These are phyloP conservation scores for Solanum raphanifolium DNA, from an alignment of 257 asterid species.

Conservation along the genomic window DNA sequence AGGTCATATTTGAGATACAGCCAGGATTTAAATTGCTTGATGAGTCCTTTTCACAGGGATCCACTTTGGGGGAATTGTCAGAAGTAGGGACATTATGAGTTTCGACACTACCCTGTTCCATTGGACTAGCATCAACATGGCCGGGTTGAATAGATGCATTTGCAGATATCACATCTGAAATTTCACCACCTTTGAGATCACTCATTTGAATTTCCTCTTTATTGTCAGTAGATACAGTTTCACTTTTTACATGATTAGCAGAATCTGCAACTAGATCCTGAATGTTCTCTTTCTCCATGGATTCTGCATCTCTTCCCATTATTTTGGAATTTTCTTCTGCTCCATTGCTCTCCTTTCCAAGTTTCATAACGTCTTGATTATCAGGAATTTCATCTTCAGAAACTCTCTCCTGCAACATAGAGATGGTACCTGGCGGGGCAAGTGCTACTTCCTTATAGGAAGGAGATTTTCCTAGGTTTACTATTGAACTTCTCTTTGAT, in stretches of 20 bases:
- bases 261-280: slow-evolving; percentile 21
- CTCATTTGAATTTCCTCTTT: slow-evolving; percentile 28
- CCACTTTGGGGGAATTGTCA: slow-evolving; percentile 25
- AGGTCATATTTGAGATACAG: slow-evolving; percentile 19
- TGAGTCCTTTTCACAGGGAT: slow-evolving; percentile 24
- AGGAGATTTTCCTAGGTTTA: slow-evolving; percentile 82
- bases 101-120: slow-evolving; percentile 18
- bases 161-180: slow-evolving; percentile 19
- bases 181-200: slow-evolving; percentile 19
- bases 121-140: slow-evolving; percentile 21
- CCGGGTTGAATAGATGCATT: slow-evolving; percentile 18
- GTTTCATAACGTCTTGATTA: slow-evolving; percentile 18
- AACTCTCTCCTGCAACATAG: slow-evolving; percentile 52
- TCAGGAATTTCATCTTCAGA: slow-evolving; percentile 30
- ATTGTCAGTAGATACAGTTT: slow-evolving; percentile 16
- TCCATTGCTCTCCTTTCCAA: slow-evolving; percentile 30
- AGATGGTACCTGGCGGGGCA: slow-evolving; percentile 93
- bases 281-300: slow-evolving; percentile 20
- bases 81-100: slow-evolving; percentile 12
- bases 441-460: slow-evolving; percentile 96
- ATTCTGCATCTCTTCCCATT: slow-evolving; percentile 20
- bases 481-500: slow-evolving; percentile 60
- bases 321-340: slow-evolving; percentile 17
- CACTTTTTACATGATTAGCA: slow-evolving; percentile 25
- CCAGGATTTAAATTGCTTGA: slow-evolving; percentile 11